These are phyloP conservation scores for Luffa acutangula DNA, from an alignment of 306 rosid species.

Conservation along the genomic window DNA sequence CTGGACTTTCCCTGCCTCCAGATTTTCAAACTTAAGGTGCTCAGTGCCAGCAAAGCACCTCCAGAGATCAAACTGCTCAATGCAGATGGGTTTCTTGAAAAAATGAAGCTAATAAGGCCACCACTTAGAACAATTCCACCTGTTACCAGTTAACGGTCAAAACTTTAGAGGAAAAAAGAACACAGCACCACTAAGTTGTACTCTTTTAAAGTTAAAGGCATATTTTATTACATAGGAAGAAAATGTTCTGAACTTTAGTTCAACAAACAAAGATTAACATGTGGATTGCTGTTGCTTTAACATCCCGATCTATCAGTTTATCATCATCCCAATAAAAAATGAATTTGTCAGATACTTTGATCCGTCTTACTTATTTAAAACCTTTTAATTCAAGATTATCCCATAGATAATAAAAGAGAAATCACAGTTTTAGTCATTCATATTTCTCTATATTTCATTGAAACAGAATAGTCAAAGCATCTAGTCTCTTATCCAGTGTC, in stretches of 20 bases:
- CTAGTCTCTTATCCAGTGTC: not conserved
- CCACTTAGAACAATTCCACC: conserved; percentile 79
- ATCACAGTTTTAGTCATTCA: not conserved
- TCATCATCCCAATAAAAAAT: not conserved
- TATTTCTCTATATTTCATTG: not conserved
- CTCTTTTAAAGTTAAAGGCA: not conserved
- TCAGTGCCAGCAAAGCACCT: conserved; percentile 78
- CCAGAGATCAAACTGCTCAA: conserved; percentile 53
- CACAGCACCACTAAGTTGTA: not conserved
- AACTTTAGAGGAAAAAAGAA: not conserved
- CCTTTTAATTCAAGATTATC: not conserved
- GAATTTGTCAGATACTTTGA: not conserved
- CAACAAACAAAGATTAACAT: not conserved
- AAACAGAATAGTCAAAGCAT: not conserved
- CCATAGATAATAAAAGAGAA: not conserved
- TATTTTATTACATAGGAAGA: not conserved
- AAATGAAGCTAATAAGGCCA: conserved; percentile 57
- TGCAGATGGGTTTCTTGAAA: conserved; percentile 57
- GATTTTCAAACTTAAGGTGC: conserved; percentile 77
- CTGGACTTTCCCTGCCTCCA: conserved; percentile 96
- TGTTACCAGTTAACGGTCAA: conserved; percentile 9
- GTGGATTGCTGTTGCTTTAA: no score
- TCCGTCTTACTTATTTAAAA: not conserved
- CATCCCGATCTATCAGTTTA: not conserved
- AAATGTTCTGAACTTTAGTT: not conserved